These are phyloP conservation scores for Talaromyces sp. DNA, from an alignment of 2,329 filamentous ascomycete species.

Conservation along the genomic window DNA sequence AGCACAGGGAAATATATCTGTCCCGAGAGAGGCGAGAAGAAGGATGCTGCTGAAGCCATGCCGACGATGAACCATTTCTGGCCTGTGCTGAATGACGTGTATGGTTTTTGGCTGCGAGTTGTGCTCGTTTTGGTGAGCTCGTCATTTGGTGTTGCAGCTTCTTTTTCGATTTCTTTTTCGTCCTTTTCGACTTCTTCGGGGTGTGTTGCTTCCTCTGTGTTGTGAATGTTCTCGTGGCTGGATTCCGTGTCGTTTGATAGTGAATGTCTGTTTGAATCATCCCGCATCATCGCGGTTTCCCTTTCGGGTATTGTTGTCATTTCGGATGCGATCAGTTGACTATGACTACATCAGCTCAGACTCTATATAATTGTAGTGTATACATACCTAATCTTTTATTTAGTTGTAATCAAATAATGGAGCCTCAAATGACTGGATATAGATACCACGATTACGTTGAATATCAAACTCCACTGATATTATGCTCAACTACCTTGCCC, in stretches of 20 bases:
- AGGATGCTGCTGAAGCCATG: slow-evolving; percentile 39
- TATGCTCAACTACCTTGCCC: neutral
- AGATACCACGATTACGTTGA: neutral
- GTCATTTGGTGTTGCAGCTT: neutral
- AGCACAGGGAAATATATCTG: slow-evolving; percentile 42
- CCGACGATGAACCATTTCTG: slow-evolving; percentile 37
- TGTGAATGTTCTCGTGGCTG: neutral
- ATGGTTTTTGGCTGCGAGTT: slow-evolving; percentile 12
- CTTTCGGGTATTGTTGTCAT: neutral
- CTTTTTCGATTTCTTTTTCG: neutral
- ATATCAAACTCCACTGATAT: neutral
- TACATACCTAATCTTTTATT: neutral
- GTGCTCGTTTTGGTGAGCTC: slow-evolving; percentile 8
- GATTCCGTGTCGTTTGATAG: neutral
- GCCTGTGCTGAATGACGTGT: slow-evolving; percentile 29
- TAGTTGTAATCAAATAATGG: neutral
- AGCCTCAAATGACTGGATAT: neutral
- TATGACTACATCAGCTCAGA: neutral
- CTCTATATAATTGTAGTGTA: neutral
- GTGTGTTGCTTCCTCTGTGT: neutral
- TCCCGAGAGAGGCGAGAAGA: slow-evolving; percentile 42
- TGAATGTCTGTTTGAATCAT: neutral
- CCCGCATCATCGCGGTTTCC: neutral
- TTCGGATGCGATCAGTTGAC: neutral
- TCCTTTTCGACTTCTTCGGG: neutral